Percentiles rank a stretch among this genome's conserved stretches.
These are phyloP conservation scores for Aspergillus ellipticus DNA, from an alignment of 495 filamentous ascomycete genomes.

Conservation along the genomic window DNA sequence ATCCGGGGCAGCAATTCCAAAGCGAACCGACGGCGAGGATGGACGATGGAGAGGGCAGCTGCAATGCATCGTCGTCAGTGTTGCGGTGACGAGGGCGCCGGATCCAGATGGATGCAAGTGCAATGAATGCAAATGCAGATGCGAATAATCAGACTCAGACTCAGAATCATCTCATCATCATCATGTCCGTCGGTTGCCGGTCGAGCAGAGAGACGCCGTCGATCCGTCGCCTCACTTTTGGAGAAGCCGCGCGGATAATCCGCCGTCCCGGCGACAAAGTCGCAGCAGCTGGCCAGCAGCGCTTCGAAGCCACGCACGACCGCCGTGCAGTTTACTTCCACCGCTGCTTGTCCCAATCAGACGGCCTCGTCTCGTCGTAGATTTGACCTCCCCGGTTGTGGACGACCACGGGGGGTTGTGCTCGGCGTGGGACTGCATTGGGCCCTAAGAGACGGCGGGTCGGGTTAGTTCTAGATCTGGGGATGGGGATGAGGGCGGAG, in stretches of 20 bases:
- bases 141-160: too few relatives aligned
- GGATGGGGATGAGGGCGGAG: conserved; percentile 2
- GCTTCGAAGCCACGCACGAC: conserved; percentile 12
- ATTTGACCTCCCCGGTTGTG: conserved; percentile 46
- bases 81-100: too few relatives aligned
- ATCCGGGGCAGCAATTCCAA: conserved; percentile 7
- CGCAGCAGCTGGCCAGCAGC: conserved; percentile 17
- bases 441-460: conserved; percentile 19
- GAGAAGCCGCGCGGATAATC: conserved; percentile 33
- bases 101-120: too few relatives aligned
- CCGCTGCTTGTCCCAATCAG: conserved; percentile 48
- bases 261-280: conserved; percentile 8
- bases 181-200: conserved; percentile 7
- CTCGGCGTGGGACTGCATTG: conserved; percentile 23
- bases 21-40: background rate
- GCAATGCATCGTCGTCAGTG: conserved; percentile 4
- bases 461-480: conserved; percentile 11
- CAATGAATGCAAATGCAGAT: too few relatives aligned
- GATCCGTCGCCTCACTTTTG: conserved; percentile 22
- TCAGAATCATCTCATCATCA: too few relatives aligned
- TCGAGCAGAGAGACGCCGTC: conserved; percentile 5
- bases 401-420: conserved; percentile 38
- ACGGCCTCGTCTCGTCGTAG: conserved; percentile 46
- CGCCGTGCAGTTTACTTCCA: conserved; percentile 37
- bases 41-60: background rate